Conservation (phyloP, 768 basidiomycete genomes). For the Mycena crocata region DNA sequence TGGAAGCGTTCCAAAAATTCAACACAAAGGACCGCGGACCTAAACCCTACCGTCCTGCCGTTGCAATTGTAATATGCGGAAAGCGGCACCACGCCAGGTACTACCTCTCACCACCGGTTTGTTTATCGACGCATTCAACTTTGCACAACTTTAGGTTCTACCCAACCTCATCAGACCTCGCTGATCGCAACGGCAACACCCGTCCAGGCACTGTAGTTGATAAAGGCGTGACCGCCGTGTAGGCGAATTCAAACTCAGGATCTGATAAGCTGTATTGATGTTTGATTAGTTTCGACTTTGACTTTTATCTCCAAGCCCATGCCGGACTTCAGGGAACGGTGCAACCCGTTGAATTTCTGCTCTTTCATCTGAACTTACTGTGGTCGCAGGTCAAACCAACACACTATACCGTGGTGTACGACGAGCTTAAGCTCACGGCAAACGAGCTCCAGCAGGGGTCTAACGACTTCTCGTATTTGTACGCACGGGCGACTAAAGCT, state of each 20-base stretch:
- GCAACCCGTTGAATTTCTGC: neutral
- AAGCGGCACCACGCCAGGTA: slow-evolving; percentile 77
- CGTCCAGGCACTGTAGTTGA: slow-evolving; percentile 86
- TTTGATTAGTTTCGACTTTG: slow-evolving; percentile 65
- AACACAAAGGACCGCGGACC: slow-evolving; percentile 52
- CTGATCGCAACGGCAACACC: slow-evolving; percentile 80
- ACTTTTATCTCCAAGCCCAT: slow-evolving; percentile 81
- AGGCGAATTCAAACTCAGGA: slow-evolving; percentile 40
- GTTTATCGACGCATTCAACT: neutral
- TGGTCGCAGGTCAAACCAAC: slow-evolving; percentile 62
- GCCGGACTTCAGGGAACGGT: slow-evolving; percentile 77
- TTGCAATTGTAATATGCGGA: slow-evolving; percentile 86
- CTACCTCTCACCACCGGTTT: slow-evolving; percentile 32
- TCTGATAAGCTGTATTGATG: slow-evolving; percentile 5
- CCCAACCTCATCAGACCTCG: slow-evolving; percentile 60
- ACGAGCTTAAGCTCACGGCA: slow-evolving; percentile 76
- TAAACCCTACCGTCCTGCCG: slow-evolving; percentile 64
- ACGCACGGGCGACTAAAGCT: slow-evolving; percentile 85
- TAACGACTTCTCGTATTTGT: slow-evolving; percentile 76
- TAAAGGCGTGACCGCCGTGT: slow-evolving; percentile 79
- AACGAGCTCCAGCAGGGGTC: slow-evolving; percentile 82
- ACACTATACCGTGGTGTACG: slow-evolving; percentile 84
- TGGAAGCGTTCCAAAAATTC: slow-evolving; percentile 68
- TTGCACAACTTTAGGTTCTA: slow-evolving; percentile 59
- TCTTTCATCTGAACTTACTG: neutral